These are phyloP conservation scores for Nemania sp. DNA, from an alignment of 2,329 filamentous ascomycete species.

Conservation along the genomic window DNA sequence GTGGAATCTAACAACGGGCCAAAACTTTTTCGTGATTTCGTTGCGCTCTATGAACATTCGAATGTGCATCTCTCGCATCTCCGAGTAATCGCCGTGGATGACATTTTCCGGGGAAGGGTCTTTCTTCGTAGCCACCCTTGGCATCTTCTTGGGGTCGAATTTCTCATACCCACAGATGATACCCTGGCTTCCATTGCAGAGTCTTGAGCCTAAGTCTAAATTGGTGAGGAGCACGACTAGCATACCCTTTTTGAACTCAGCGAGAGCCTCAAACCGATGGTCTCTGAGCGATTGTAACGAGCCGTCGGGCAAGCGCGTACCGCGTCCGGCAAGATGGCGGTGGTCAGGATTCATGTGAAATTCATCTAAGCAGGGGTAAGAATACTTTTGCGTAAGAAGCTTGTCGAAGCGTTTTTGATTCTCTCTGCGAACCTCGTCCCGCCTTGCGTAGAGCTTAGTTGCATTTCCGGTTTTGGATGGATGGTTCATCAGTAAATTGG, in stretches of 20 bases:
- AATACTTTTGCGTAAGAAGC: conserved; percentile 36
- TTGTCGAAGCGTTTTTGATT: conserved; percentile 42
- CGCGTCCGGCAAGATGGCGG: conserved; percentile 30
- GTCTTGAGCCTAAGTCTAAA: conserved; percentile 44
- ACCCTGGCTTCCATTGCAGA: conserved; percentile 54
- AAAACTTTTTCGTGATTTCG: conserved; percentile 40
- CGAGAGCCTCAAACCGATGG: conserved; percentile 49
- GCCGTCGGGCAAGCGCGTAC: conserved; percentile 14
- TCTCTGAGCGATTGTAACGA: conserved; percentile 44
- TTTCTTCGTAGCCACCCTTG: conserved; percentile 27
- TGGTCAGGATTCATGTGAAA: conserved; percentile 44
- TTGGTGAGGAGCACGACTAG: conserved; percentile 57
- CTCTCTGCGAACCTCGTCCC: conserved; percentile 42
- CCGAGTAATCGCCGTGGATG: conserved; percentile 44
- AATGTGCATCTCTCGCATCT: conserved; percentile 43
- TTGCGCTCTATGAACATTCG: conserved; percentile 42
- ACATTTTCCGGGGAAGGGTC: conserved; percentile 25
- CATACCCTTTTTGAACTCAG: conserved; percentile 55
- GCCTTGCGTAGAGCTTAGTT: conserved; percentile 49
- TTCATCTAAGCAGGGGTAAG: conserved; percentile 44
- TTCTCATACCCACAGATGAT: conserved; percentile 49
- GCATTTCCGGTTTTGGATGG: conserved; percentile 46
- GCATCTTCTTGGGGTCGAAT: conserved; percentile 36
- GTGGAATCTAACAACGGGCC: conserved; percentile 58
- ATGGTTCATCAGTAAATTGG: conserved; percentile 50